Evolutionary conservation across 805 yeast species (phyloP).

Genomic region (Debaryomyces hansenii): DNA sequence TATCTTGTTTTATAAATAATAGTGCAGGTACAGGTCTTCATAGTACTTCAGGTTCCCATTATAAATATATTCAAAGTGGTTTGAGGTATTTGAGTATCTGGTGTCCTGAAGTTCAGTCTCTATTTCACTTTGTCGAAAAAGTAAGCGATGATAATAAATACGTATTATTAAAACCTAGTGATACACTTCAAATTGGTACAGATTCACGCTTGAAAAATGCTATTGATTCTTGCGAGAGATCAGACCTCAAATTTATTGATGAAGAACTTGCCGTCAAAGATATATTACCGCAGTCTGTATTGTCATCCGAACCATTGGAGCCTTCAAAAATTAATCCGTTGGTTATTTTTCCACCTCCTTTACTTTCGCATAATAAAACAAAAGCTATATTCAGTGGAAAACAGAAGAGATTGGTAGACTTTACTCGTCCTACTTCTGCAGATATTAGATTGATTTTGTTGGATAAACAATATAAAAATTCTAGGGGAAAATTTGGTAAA

Average conservation of each 20-base stretch:
- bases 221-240: conserved; percentile 2
- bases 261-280: conserved; percentile 5
- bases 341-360: conserved; percentile 31
- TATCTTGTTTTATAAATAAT: conserved; percentile 27
- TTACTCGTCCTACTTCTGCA: conserved; percentile 22
- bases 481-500: conserved; percentile 22
- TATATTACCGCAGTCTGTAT: conserved; percentile 14
- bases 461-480: conserved; percentile 14
- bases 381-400: conserved; percentile 25
- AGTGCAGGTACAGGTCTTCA: conserved; percentile 26
- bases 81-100: conserved; percentile 30
- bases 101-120: conserved; percentile 31
- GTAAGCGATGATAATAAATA: conserved; percentile 2
- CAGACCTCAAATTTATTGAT: not conserved
- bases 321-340: conserved; percentile 23
- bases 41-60: conserved; percentile 26
- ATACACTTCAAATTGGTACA: conserved; percentile 11
- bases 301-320: conserved; percentile 2
- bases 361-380: conserved; percentile 21
- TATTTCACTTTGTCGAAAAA: conserved; percentile 14
- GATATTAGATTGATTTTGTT: conserved; percentile 15
- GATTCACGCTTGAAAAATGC: conserved; percentile 14
- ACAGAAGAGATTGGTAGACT: conserved; percentile 30
- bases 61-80: conserved; percentile 28
- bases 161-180: conserved; percentile 7